Evolutionary conservation across 495 filamentous ascomycete genomes (phyloP).

Genomic region (Neurospora sp.): DNA sequence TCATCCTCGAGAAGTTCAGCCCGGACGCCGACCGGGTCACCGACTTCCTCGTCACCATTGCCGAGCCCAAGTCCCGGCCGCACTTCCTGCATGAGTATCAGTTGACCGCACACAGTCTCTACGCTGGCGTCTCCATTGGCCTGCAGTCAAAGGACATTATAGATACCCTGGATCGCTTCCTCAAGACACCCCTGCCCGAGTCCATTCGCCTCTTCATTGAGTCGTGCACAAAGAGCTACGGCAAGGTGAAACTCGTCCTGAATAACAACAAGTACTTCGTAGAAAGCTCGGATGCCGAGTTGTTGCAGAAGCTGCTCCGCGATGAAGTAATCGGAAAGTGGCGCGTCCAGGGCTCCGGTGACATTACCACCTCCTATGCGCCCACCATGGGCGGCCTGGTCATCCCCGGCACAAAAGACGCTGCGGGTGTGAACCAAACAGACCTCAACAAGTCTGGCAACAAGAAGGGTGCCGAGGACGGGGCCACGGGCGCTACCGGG

Average conservation of each 20-base stretch:
- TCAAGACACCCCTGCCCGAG: conserved; percentile 74
- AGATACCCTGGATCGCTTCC: conserved; percentile 70
- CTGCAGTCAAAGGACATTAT: conserved; percentile 84
- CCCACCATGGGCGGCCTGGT: conserved; percentile 84
- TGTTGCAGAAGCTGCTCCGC: conserved; percentile 74
- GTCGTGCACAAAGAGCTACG: conserved; percentile 78
- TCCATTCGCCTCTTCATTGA: conserved; percentile 72
- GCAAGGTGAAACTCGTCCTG: conserved; percentile 89
- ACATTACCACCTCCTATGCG: conserved; percentile 67
- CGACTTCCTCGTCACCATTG: conserved; percentile 91
- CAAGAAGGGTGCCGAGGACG: conserved; percentile 17
- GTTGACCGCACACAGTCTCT: conserved; percentile 83
- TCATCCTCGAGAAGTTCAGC: conserved; percentile 93
- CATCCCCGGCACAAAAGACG: conserved; percentile 91
- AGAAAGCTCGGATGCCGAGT: conserved; percentile 75
- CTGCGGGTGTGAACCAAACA: conserved; percentile 70
- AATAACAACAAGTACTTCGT: conserved; percentile 92
- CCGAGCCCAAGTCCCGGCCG: conserved; percentile 84
- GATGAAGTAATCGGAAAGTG: conserved; percentile 36
- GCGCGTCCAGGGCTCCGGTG: conserved; percentile 45
- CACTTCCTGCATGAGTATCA: conserved; percentile 86
- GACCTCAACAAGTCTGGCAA: conserved; percentile 24
- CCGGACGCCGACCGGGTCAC: conserved; percentile 75
- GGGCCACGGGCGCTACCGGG: not conserved
- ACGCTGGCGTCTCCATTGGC: conserved; percentile 90